These are phyloP conservation scores for Handroanthus guayacan DNA, from an alignment of 257 asterid species.

Conservation along the genomic window DNA sequence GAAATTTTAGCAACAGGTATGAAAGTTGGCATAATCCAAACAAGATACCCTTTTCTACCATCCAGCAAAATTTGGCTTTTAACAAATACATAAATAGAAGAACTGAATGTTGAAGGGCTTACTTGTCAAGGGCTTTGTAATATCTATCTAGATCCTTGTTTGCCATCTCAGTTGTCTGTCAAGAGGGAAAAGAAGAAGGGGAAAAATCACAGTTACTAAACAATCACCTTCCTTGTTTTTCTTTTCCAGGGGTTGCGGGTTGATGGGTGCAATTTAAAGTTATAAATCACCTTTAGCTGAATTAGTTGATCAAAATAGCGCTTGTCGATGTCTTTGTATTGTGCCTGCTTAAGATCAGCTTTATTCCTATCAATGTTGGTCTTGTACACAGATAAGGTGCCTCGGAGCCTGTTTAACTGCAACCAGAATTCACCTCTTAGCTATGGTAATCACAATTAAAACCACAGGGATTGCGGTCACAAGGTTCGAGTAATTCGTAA, in stretches of 20 bases:
- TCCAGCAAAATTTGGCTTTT: neutral
- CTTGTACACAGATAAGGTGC: conserved; percentile 83
- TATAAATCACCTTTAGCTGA: conserved; percentile 82
- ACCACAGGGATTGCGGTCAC: too few relatives aligned
- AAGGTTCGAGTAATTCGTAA: neutral
- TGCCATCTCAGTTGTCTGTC: conserved; percentile 99
- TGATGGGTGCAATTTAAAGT: conserved; percentile 20
- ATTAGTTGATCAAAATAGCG: conserved; percentile 95
- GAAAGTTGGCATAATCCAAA: neutral
- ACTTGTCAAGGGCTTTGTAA: conserved; percentile 96
- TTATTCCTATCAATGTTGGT: conserved; percentile 78
- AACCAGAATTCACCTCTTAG: conserved; percentile 38
- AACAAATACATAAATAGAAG: conserved; percentile 8
- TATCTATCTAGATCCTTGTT: conserved; percentile 98
- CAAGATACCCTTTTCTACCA: neutral
- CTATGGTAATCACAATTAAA: conserved; percentile 4
- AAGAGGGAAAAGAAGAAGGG: conserved; percentile 16
- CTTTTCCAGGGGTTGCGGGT: neutral
- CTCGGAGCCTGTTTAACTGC: conserved; percentile 81
- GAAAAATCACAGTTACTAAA: conserved; percentile 24
- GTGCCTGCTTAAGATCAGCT: conserved; percentile 88
- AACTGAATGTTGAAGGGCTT: conserved; percentile 47
- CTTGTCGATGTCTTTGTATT: conserved; percentile 94
- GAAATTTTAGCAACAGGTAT: neutral
- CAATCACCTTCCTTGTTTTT: neutral